Evolutionary conservation across 495 filamentous ascomycete genomes (phyloP), one percentile per base, ranked within the genome.

Genomic region (Penicillium salamii): DNA sequence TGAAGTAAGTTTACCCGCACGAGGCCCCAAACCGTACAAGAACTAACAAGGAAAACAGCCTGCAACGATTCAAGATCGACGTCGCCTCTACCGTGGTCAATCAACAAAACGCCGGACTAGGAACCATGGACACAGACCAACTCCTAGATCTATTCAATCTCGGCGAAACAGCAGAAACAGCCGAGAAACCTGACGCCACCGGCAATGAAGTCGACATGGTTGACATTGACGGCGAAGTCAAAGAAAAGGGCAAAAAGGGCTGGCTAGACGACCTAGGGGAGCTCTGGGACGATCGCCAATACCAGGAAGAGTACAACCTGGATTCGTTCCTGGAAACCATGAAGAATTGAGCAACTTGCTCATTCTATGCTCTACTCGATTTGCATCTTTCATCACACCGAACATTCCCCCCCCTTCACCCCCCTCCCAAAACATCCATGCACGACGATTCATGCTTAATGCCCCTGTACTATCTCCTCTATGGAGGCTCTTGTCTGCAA

Each of bases 51-150:
- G 18, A 46, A 14, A 8, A 4, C 58, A 93, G 89, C 59, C 85
- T 98, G 42, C 93, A 98, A 83, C 88, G 95, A 47, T 98, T 98
- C 88, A 98, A 98, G 76, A 93, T 98, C 61, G 93, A 98, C 75
- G 93, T 98, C 31, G 93, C 93, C 42, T 90, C 86, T 49, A 98
- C 95, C 3, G 93, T 98, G 11, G 95, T 98, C 54, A 98, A 98
- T 71, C 93, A 97, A 74, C 93, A 97, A 72, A 98, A 97, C 62
- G 91, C 93, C 7, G 93, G 92, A 13, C 75, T 98, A 7, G 85
- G 85, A 60, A 89, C 90, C 2, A 97, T 97, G 93, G 90, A 97
- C 70, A 98, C 93, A 42, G 93, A 96, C 59, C 90, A 98, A 68
- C 91, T 98, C 53, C 82, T 98, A 1, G 93, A 98, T 62, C 82